phyloP scores from a whole-genome alignment of 768 basidiomycete species.

The Paxillus involutus region DNA sequence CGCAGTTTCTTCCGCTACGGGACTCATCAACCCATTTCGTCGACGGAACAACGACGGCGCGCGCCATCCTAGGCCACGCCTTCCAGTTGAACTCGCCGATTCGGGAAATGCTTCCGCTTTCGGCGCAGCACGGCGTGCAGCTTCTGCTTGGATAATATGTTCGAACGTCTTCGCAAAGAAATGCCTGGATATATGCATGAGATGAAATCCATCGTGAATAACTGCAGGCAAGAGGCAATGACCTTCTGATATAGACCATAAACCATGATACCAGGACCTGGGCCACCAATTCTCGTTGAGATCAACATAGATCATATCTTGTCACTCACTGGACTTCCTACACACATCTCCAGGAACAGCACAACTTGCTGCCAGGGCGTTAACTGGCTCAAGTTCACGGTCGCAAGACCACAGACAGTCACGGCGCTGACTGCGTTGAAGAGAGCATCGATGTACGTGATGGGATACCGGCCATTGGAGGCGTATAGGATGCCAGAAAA shows the following conservation, averaged over 20 bases:
- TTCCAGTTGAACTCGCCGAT: conserved; percentile 16
- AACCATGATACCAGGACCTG: conserved; percentile 81
- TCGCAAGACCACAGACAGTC: conserved; percentile 74
- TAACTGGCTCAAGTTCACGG: conserved; percentile 66
- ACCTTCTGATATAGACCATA: conserved; percentile 79
- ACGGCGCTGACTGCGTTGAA: conserved; percentile 78
- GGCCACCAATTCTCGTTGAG: background rate
- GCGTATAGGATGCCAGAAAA: conserved; percentile 82
- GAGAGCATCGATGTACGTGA: conserved; percentile 75
- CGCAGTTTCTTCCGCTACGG: conserved; percentile 21
- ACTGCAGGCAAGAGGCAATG: conserved; percentile 14
- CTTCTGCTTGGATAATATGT: conserved; percentile 49
- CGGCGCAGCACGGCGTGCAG: conserved; percentile 28
- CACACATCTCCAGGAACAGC: conserved; percentile 75
- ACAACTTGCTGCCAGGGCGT: conserved; percentile 70
- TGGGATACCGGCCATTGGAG: conserved; percentile 69
- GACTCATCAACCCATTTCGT: conserved; percentile 21
- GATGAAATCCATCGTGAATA: background rate
- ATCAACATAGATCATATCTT: background rate
- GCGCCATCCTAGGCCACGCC: conserved; percentile 25
- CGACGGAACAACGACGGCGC: conserved; percentile 34
- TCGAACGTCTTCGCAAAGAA: conserved; percentile 74
- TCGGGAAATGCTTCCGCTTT: conserved; percentile 21
- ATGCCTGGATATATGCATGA: conserved; percentile 39
- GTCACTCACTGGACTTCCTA: conserved; percentile 69